Percentiles rank a stretch among this genome's conserved stretches.
phyloP scores from a whole-genome alignment of 192 early-diverging fungal species.

The Entomortierella chlamydospora region DNA sequence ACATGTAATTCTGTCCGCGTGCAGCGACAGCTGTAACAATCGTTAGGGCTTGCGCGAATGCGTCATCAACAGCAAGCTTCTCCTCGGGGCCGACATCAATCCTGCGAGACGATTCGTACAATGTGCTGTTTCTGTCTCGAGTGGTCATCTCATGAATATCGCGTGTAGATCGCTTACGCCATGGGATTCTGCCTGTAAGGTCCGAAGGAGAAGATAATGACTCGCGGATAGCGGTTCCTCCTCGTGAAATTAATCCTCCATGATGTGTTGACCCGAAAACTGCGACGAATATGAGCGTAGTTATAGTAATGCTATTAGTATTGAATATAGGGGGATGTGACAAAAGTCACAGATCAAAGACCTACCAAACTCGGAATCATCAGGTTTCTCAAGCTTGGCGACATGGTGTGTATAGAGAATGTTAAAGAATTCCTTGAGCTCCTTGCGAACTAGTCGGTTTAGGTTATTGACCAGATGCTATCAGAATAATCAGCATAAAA shows the following conservation, averaged over 20 bases:
- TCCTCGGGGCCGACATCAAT: constrained; percentile 59
- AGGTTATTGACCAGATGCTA: constrained; percentile 46
- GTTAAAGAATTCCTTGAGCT: constrained; percentile 57
- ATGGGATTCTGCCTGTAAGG: constrained; percentile 36
- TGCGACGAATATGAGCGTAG: background rate
- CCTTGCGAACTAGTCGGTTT: constrained; percentile 55
- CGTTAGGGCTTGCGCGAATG: constrained; percentile 70
- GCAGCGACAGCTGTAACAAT: constrained; percentile 76
- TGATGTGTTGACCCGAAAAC: constrained; percentile 51
- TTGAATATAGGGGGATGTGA: background rate
- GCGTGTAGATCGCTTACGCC: constrained; percentile 41
- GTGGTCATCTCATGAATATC: constrained; percentile 35
- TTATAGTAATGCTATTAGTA: background rate
- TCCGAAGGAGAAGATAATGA: constrained; percentile 50
- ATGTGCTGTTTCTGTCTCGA: constrained; percentile 21
- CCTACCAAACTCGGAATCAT: constrained; percentile 57
- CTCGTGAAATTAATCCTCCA: constrained; percentile 40
- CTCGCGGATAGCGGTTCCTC: constrained; percentile 44
- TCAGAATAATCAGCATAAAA: background rate
- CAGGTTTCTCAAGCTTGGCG: constrained; percentile 53
- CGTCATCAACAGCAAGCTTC: constrained; percentile 58
- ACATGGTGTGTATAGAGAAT: constrained; percentile 40
- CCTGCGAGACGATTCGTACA: constrained; percentile 34
- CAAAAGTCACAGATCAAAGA: background rate
- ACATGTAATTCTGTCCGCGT: constrained; percentile 92